phyloP scores from a whole-genome alignment of 2,329 filamentous ascomycete species.

The Scytalidium lignicola region DNA sequence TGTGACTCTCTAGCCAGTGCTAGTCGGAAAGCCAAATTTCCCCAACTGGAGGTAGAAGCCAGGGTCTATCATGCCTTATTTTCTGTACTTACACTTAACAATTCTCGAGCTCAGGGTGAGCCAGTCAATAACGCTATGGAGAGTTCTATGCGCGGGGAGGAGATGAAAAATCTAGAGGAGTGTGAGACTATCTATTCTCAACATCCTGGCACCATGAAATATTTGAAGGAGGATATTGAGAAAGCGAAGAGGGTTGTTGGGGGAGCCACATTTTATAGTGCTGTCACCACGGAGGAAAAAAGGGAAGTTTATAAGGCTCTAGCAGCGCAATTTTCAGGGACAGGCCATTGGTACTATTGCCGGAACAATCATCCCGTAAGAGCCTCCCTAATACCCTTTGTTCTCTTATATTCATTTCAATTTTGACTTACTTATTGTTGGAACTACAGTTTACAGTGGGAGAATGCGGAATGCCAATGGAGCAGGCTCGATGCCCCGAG shows the following conservation, averaged over 20 bases:
- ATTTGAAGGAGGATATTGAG: background rate
- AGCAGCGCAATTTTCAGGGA: slow-evolving; percentile 35
- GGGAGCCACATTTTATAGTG: slow-evolving; percentile 35
- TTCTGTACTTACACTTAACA: background rate
- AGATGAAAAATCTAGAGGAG: background rate
- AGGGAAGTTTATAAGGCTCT: slow-evolving; percentile 44
- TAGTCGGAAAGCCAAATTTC: background rate
- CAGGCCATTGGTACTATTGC: slow-evolving; percentile 46
- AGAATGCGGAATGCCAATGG: slow-evolving; percentile 62
- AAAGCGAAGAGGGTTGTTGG: background rate
- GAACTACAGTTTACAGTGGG: slow-evolving; percentile 50
- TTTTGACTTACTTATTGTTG: no score
- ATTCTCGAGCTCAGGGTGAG: background rate
- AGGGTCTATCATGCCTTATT: background rate
- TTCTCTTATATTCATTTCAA: no score
- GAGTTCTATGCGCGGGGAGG: background rate
- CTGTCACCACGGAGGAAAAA: slow-evolving; percentile 45
- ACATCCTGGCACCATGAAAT: background rate
- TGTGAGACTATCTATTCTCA: background rate
- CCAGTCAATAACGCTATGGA: background rate
- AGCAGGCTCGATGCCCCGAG: slow-evolving; percentile 55
- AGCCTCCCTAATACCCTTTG: background rate
- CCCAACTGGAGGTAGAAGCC: background rate
- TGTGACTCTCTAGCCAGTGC: background rate
- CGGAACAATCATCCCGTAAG: background rate